Percentiles rank a stretch among this genome's conserved stretches.
phyloP scores from a whole-genome alignment of 306 rosid species.

The Geum urbanum region DNA sequence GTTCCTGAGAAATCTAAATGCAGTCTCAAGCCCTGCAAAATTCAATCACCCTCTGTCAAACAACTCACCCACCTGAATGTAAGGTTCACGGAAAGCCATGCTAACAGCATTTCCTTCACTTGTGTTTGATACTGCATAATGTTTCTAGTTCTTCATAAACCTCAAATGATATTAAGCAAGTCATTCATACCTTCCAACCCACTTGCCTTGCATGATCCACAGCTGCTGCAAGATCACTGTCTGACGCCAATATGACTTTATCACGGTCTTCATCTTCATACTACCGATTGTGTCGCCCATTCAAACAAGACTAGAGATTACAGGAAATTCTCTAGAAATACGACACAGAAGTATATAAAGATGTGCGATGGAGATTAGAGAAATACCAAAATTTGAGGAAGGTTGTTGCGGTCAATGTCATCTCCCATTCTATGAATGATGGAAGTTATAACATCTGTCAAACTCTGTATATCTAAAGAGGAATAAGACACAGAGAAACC shows the following conservation, averaged over 20 bases:
- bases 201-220: conserved; percentile 84
- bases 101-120: background rate
- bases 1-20: conserved; percentile 75
- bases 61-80: background rate
- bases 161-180: background rate
- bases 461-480: conserved; percentile 62
- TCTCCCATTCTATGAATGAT: conserved; percentile 75
- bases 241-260: conserved; percentile 78
- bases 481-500: conserved; percentile 30
- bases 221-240: conserved; percentile 79
- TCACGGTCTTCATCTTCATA: conserved; percentile 96
- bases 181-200: conserved; percentile 73
- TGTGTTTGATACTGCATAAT: background rate
- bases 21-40: conserved; percentile 77
- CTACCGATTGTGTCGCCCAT: conserved; percentile 37
- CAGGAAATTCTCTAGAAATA: background rate
- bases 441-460: conserved; percentile 68
- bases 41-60: conserved; percentile 28
- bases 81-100: background rate
- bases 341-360: conserved; percentile 10
- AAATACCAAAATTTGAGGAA: conserved; percentile 85
- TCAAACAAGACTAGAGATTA: conserved; percentile 12
- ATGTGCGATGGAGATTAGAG: conserved; percentile 1
- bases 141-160: background rate
- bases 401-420: conserved; percentile 60